Conservation (phyloP, 2,329 filamentous ascomycete species). For the Penicillium fuscoglaucum region DNA sequence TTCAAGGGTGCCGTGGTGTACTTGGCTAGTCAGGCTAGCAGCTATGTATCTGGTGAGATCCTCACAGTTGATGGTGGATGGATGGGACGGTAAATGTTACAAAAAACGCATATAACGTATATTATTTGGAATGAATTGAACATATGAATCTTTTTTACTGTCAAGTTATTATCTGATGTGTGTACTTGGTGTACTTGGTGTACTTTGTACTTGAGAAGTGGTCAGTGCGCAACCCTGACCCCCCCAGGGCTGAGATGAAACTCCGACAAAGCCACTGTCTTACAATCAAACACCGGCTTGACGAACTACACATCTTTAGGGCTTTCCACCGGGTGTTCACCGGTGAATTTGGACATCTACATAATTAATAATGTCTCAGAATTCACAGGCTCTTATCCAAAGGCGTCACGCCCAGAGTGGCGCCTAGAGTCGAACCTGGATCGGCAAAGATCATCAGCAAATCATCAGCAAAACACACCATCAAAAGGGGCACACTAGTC, state of each 20-base stretch:
- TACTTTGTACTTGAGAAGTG: background rate
- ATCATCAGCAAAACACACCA: constrained; percentile 8
- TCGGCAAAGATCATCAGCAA: constrained; percentile 16
- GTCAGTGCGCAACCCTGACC: background rate
- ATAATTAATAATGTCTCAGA: constrained; percentile 2
- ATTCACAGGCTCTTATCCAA: background rate
- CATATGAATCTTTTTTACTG: background rate
- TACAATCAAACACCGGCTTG: background rate
- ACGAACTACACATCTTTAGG: background rate
- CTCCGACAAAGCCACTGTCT: constrained; percentile 11
- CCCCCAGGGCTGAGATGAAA: background rate
- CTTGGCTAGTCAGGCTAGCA: constrained; percentile 72
- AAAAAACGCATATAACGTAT: background rate
- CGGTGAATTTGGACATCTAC: background rate
- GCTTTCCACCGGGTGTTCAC: background rate
- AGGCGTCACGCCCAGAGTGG: constrained; percentile 21
- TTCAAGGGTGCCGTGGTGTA: constrained; percentile 83
- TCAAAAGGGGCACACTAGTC: constrained; percentile 4
- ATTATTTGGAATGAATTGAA: background rate
- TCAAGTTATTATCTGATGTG: background rate
- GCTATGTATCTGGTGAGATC: constrained; percentile 79
- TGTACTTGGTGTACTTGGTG: background rate
- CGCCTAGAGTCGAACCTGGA: constrained; percentile 13
- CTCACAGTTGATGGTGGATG: constrained; percentile 86
- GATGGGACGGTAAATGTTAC: constrained; percentile 71